Base-by-base conservation (phyloP, 75 land plant genomes). In the Azolla pinnata region DNA sequence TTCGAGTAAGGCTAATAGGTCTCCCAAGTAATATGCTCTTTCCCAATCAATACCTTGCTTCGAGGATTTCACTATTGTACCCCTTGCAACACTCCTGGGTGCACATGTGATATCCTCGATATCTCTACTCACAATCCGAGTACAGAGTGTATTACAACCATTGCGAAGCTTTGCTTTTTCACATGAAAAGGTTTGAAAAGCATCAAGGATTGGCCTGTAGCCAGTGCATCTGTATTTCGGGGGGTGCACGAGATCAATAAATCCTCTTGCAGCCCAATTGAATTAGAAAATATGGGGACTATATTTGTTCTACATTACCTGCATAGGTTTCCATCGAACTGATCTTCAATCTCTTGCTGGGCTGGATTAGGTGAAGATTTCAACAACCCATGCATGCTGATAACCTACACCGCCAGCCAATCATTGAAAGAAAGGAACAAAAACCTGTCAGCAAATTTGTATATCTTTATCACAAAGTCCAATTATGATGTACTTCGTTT, bases 331-430 rank as follows among this genome's bases (percentile, higher is more conserved):
- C 72, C 72, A 62, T 69, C 72, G 2, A 69, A 33, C 52, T 62
- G 66, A 25, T 69, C 66, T 63, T 69, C 72, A 47, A 69, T 66
- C 52, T 69, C 59, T 33, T 69, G 52, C 9, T 57, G 31, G 0
- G 58, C 51, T 1, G 72, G 72, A 29, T 69, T 25, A 0, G 72
- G 16, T 0, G 23, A 49, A 26, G 50, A 21, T 10, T 31, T 29
- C 49, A 69, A 33, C 58, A 69, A 46, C 4, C 72, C 66, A 45
- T 69, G 62, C 72, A 69, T 69, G 58, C 64, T 69, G 66, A 69
- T 69, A 33, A 69, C 72, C 72, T 69, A 57, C 18, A 20, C 67
- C n/a, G n/a, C n/a, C n/a, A n/a, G n/a, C n/a, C n/a, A n/a, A n/a
- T 55, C 18, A 21, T 20, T 30, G n/a, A 24, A 7, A 9, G 4